These are phyloP conservation scores for Cytospora schulzeri DNA, from an alignment of 2,329 filamentous ascomycete genomes.

Conservation along the genomic window DNA sequence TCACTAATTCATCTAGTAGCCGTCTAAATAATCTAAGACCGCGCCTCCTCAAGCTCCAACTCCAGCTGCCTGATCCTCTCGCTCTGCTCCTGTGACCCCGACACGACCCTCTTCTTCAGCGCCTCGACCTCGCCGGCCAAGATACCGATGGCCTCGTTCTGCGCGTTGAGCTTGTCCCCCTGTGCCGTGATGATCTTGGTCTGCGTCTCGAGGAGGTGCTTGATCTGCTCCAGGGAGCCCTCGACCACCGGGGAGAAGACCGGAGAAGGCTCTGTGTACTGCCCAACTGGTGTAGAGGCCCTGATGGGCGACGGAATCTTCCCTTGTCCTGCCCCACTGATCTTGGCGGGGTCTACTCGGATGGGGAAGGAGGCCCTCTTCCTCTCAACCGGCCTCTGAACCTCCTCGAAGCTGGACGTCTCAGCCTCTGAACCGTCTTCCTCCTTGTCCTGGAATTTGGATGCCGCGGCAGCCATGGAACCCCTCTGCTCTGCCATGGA, in stretches of 20 bases:
- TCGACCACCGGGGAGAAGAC: conserved; percentile 56
- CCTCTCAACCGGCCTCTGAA: conserved; percentile 73
- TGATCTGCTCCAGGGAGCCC: conserved; percentile 74
- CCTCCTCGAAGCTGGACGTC: conserved; percentile 83
- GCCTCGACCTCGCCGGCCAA: conserved; percentile 75
- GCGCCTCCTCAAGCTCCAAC: conserved; percentile 65
- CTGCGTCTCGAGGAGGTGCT: conserved; percentile 74
- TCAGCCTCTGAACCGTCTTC: conserved; percentile 53
- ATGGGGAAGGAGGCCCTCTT: conserved; percentile 54
- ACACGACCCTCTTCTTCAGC: conserved; percentile 75
- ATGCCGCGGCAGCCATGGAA: conserved; percentile 82
- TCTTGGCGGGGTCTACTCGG: conserved; percentile 45
- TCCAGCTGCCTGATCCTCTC: conserved; percentile 69
- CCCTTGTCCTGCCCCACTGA: conserved; percentile 37
- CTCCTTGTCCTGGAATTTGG: conserved; percentile 79
- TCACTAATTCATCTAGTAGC: not conserved
- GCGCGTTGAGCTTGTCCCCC: conserved; percentile 65
- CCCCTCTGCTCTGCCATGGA: conserved; percentile 82
- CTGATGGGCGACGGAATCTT: conserved; percentile 37
- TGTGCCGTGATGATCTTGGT: conserved; percentile 77
- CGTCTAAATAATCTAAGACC: conserved; percentile 46
- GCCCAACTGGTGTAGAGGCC: conserved; percentile 39
- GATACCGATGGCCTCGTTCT: conserved; percentile 72
- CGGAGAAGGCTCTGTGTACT: conserved; percentile 28
- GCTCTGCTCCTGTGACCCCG: conserved; percentile 62